These are phyloP conservation scores for Pulveroboletus sp. DNA, from an alignment of 1,284 basidiomycete genomes.

Conservation along the genomic window DNA sequence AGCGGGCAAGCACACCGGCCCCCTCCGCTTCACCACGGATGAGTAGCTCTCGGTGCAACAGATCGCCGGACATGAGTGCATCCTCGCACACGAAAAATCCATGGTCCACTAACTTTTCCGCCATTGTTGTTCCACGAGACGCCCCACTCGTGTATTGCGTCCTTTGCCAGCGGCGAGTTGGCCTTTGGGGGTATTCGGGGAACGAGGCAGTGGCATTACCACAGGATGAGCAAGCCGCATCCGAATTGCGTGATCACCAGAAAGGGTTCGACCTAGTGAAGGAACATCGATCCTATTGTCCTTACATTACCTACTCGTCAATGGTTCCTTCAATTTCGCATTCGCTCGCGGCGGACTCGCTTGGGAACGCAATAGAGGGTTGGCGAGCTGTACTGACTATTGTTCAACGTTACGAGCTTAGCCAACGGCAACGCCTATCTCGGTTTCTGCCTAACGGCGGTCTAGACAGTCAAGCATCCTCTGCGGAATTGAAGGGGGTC, in stretches of 20 bases:
- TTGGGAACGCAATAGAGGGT: conserved; percentile 56
- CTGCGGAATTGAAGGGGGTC: conserved; percentile 49
- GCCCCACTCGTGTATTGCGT: conserved; percentile 60
- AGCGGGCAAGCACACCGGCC: conserved; percentile 15
- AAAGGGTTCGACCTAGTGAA: conserved; percentile 71
- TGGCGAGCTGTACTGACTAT: conserved; percentile 74
- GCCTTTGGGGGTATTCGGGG: conserved; percentile 69
- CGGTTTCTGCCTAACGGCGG: conserved; percentile 24
- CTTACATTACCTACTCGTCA: conserved; percentile 73
- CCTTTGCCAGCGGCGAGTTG: conserved; percentile 73
- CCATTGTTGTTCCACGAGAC: conserved; percentile 33
- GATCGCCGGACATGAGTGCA: conserved; percentile 24
- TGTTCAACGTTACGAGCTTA: conserved; percentile 62
- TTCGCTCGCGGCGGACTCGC: conserved; percentile 23
- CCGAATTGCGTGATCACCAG: conserved; percentile 38
- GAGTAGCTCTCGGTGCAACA: conserved; percentile 23
- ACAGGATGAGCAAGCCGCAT: conserved; percentile 13
- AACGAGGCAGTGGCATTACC: conserved; percentile 16
- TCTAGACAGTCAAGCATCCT: conserved; percentile 9
- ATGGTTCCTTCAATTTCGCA: conserved; percentile 58
- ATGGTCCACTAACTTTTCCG: not conserved
- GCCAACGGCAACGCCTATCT: conserved; percentile 53
- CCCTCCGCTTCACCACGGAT: conserved; percentile 19
- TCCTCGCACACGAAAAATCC: conserved; percentile 9
- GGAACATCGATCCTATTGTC: conserved; percentile 80